A percentile compares a stretch with the other conserved stretches of the same genome.
These are phyloP conservation scores for Neofusicoccum cordaticola DNA, from an alignment of 2,329 filamentous ascomycete genomes.

Conservation along the genomic window DNA sequence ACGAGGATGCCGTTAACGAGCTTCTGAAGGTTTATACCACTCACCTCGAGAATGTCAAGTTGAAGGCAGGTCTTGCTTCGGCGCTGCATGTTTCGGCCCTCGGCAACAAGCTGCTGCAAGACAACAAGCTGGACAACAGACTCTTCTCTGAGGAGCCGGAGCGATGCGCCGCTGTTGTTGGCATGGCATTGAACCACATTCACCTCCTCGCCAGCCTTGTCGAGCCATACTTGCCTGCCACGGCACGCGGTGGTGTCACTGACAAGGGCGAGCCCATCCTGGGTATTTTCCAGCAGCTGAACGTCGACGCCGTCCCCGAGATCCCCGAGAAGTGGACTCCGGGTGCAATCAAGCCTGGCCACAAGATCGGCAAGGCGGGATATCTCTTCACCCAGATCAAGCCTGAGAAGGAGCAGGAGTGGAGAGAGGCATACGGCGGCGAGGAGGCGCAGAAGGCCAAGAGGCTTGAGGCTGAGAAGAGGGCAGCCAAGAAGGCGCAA, in stretches of 20 bases:
- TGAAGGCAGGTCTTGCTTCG: slow-evolving; percentile 64
- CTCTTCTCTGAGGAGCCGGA: slow-evolving; percentile 59
- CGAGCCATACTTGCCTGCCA: slow-evolving; percentile 70
- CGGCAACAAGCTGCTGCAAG: slow-evolving; percentile 57
- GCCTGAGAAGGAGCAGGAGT: slow-evolving; percentile 76
- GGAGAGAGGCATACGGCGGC: slow-evolving; percentile 72
- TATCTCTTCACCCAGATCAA: slow-evolving; percentile 84
- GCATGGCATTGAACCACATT: slow-evolving; percentile 24
- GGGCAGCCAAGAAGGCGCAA: slow-evolving; percentile 58
- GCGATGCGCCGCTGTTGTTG: slow-evolving; percentile 55
- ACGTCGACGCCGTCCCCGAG: slow-evolving; percentile 48
- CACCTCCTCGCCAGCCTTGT: slow-evolving; percentile 22
- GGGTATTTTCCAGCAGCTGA: slow-evolving; percentile 72
- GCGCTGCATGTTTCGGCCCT: slow-evolving; percentile 65
- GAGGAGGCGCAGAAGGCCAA: slow-evolving; percentile 65
- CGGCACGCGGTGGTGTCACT: slow-evolving; percentile 11
- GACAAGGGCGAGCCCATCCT: slow-evolving; percentile 15
- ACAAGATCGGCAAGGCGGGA: slow-evolving; percentile 76
- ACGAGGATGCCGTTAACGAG: slow-evolving; percentile 62
- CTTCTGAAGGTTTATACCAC: slow-evolving; percentile 65
- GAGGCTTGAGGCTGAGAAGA: slow-evolving; percentile 55
- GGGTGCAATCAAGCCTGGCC: slow-evolving; percentile 55
- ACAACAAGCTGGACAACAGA: slow-evolving; percentile 60
- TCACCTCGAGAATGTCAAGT: slow-evolving; percentile 68
- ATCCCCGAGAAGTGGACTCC: slow-evolving; percentile 55